These are phyloP conservation scores for Dothideomycetes sp. DNA, from an alignment of 2,329 filamentous ascomycete genomes.

Conservation along the genomic window DNA sequence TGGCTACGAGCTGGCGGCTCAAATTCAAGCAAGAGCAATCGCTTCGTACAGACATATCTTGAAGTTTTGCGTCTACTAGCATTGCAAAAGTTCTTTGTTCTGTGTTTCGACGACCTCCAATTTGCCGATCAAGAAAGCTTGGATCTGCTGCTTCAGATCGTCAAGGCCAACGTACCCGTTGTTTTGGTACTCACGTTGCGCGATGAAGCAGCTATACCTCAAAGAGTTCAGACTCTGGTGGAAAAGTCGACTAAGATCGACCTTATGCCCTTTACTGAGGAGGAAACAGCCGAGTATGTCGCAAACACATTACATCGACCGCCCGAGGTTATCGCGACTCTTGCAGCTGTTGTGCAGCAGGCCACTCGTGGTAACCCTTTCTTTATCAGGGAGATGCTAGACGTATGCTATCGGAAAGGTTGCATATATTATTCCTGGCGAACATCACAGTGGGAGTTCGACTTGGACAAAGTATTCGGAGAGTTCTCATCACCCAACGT, in stretches of 20 bases:
- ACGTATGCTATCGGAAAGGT: constrained; percentile 72
- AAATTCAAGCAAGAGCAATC: constrained; percentile 44
- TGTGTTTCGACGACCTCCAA: constrained; percentile 81
- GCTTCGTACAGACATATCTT: constrained; percentile 77
- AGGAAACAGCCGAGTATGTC: constrained; percentile 74
- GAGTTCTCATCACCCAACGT: constrained; percentile 72
- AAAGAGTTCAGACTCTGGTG: constrained; percentile 26
- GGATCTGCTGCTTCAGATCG: constrained; percentile 71
- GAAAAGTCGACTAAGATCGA: constrained; percentile 51
- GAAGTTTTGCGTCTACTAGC: constrained; percentile 77
- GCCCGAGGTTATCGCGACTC: constrained; percentile 59
- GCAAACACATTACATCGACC: constrained; percentile 66
- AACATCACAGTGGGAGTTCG: constrained; percentile 70
- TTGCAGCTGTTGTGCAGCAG: constrained; percentile 78
- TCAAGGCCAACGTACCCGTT: constrained; percentile 67
- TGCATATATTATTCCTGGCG: constrained; percentile 89
- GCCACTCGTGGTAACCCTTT: constrained; percentile 85
- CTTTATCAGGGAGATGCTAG: constrained; percentile 83
- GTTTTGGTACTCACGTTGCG: constrained; percentile 63
- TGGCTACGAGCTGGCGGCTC: constrained; percentile 35
- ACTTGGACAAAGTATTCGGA: constrained; percentile 74
- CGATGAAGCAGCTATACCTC: constrained; percentile 27
- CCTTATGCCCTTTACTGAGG: constrained; percentile 63
- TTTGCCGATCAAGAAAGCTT: constrained; percentile 82
- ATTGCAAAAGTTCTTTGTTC: constrained; percentile 74